phyloP scores from a whole-genome alignment of 176 grass and related monocot genomes.

The Bothriochloa decipiens region DNA sequence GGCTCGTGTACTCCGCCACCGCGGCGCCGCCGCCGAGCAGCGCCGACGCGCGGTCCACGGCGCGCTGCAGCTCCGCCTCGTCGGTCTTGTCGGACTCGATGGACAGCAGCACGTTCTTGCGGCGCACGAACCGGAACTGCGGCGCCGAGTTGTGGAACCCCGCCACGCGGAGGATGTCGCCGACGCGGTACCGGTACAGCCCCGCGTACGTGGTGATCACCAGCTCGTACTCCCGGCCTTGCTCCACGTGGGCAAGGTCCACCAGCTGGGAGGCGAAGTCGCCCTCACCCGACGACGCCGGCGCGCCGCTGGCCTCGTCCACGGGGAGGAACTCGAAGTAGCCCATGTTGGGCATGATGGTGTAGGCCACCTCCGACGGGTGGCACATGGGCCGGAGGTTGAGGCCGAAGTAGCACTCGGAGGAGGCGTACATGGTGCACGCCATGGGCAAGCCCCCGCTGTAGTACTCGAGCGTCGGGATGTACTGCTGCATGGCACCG shows the following conservation, averaged over 20 bases:
- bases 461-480: conserved; percentile 70
- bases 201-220: conserved; percentile 78
- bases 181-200: conserved; percentile 69
- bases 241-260: conserved; percentile 56
- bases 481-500: conserved; percentile 81
- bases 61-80: conserved; percentile 78
- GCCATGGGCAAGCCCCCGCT: conserved; percentile 64
- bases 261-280: conserved; percentile 18
- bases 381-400: conserved; percentile 70
- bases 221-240: conserved; percentile 63
- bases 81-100: conserved; percentile 82
- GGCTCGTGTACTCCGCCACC: conserved; percentile 75
- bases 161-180: conserved; percentile 60
- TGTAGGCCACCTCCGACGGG: conserved; percentile 63
- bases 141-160: conserved; percentile 80
- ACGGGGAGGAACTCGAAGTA: conserved; percentile 78
- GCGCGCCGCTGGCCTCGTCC: conserved; percentile 31
- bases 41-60: conserved; percentile 54
- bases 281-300: neutral
- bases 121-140: conserved; percentile 69
- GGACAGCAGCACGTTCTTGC: conserved; percentile 75
- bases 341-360: conserved; percentile 82
- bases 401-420: conserved; percentile 73
- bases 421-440: conserved; percentile 72
- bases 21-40: conserved; percentile 53